Evolutionary conservation across 1,284 basidiomycete species (phyloP).

Genomic region (Rhodotorula sp.): DNA sequence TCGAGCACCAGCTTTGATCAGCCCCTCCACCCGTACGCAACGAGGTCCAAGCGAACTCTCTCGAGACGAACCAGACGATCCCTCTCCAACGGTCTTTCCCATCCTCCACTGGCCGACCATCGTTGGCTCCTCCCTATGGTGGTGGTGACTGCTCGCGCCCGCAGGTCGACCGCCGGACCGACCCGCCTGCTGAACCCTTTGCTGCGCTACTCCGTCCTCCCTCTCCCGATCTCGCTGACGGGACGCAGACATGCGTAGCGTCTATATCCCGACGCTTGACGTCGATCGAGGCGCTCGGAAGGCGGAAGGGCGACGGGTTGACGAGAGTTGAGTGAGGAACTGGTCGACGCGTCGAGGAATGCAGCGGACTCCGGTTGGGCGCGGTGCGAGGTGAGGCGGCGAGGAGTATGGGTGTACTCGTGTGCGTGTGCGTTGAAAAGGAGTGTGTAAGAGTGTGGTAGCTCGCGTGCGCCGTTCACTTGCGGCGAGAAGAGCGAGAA

Average conservation of each 20-base stretch:
- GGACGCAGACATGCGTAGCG: too few relatives aligned
- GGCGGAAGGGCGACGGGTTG: neutral
- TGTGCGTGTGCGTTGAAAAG: neutral
- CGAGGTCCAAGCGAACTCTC: too few relatives aligned
- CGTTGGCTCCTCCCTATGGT: conserved; percentile 48
- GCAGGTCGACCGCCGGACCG: too few relatives aligned
- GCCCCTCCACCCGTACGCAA: neutral
- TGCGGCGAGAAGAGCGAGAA: neutral
- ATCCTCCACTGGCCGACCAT: conserved; percentile 88
- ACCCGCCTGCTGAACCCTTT: neutral
- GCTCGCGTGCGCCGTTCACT: too few relatives aligned
- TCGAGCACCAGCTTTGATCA: conserved; percentile 13
- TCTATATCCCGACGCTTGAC: too few relatives aligned
- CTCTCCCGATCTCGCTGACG: neutral
- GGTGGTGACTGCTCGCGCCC: neutral
- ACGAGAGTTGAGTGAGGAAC: neutral
- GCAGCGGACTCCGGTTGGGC: neutral
- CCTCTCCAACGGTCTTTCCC: conserved; percentile 87
- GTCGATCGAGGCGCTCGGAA: neutral
- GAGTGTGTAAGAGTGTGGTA: neutral
- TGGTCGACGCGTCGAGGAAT: neutral
- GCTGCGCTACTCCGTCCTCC: neutral
- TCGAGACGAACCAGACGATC: conserved; percentile 70
- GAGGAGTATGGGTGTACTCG: neutral
- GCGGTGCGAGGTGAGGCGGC: neutral